Base-by-base conservation (phyloP, 75 land plant species). In the Cupressus sempervirens region DNA sequence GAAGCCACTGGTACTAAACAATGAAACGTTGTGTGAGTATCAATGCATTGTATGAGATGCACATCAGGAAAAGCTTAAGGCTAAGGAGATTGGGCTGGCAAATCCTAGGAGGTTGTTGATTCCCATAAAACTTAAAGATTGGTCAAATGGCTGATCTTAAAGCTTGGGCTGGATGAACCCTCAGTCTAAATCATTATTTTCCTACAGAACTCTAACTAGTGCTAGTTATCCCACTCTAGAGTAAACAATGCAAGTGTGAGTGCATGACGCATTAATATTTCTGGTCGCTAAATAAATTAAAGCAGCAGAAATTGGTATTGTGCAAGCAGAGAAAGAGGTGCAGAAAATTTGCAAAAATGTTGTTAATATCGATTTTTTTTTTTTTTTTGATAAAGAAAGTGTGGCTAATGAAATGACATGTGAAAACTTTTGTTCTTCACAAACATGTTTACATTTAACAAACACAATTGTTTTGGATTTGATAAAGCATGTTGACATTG, bases 401-500 rank as follows among this genome's bases (percentile, higher is more conserved):
- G 53, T 13, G 53, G 53, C 53, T 13, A 50, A 50, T 50, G 53
- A 50, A 50, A 50, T 50, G 53, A 50, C 53, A 65, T 5, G 13
- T 68, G 9, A 7, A 68, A 68, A 30, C 32, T 26, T 26, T 68
- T 32, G 26, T 52, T 83, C 9, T 68, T 30, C 30, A 68, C 72
- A 82, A 32, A 41, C 30, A 29, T 82, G 32, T 30, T 53, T 82
- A 6, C 29, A 77, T 38, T 75, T 75, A 20, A 18, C 40, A 38
- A 38, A n/a, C 62, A 30, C 12, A 23, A n/a, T 53, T 2, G n/a
- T 72, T 29, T 58, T 26, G 26, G 35, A 12, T 26, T 14, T 16
- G 26, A 73, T 84, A 50, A 20, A 86, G 30, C 35, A 15, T 86
- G n/a, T 83, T 83, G 23, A 35, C 41, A 80, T 41, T 75, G 46